Evolutionary conservation across 2,329 filamentous ascomycete species (phyloP).

Genomic region (Colletotrichum cuscutae): DNA sequence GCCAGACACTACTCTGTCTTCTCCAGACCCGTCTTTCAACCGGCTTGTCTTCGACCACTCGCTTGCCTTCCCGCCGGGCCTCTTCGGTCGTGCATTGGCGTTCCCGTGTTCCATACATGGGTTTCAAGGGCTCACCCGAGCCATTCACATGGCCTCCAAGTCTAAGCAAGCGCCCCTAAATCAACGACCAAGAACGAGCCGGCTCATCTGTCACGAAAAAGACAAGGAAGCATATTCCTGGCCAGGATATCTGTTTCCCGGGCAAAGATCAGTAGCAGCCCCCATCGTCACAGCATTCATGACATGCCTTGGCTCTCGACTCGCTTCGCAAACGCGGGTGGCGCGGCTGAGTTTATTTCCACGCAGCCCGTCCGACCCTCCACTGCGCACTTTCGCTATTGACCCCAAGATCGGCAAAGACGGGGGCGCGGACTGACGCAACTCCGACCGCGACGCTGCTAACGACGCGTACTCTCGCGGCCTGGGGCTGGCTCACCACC

Average conservation of each 20-base stretch:
- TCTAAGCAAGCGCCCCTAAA: neutral
- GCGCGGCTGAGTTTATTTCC: constrained; percentile 23
- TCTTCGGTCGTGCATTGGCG: constrained; percentile 34
- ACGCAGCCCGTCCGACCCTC: constrained; percentile 28
- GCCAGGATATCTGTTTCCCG: neutral
- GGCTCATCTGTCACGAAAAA: neutral
- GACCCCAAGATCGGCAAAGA: constrained; percentile 21
- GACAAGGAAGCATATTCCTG: neutral
- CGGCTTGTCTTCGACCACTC: constrained; percentile 22
- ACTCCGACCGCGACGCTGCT: neutral
- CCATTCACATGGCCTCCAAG: constrained; percentile 24
- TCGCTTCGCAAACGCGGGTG: constrained; percentile 23
- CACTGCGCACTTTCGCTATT: neutral
- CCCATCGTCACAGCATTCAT: neutral
- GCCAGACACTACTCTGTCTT: neutral
- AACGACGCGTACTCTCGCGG: neutral
- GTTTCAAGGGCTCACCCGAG: constrained; percentile 27
- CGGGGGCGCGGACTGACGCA: neutral
- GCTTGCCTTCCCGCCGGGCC: constrained; percentile 29
- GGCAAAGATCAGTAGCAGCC: neutral
- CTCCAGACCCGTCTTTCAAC: neutral
- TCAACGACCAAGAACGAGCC: neutral
- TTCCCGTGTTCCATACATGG: constrained; percentile 24
- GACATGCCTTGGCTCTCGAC: neutral
- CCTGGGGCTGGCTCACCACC: neutral